A percentile compares a stretch with the other conserved stretches of the same genome.
Evolutionary conservation across 2,329 filamentous ascomycete genomes (phyloP).

Genomic region (Beauveria asiatica): DNA sequence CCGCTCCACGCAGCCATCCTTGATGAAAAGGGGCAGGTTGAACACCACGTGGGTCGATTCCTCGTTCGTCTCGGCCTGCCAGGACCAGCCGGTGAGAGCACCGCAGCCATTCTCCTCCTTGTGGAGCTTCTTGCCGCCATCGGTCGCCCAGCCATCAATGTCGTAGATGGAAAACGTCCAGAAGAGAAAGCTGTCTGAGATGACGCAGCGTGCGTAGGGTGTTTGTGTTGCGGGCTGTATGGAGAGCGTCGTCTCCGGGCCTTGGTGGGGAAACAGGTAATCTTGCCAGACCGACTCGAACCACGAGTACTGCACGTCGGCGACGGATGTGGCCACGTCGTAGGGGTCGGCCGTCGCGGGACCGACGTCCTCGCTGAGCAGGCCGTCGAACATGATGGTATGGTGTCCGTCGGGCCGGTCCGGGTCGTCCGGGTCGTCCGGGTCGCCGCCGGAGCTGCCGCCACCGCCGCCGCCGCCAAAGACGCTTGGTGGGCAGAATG

Average conservation of each 20-base stretch:
- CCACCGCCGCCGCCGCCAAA: neutral
- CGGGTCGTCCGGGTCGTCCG: slow-evolving; percentile 1
- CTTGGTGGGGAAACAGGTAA: neutral
- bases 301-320: neutral
- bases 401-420: neutral
- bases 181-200: neutral
- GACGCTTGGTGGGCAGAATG: slow-evolving; percentile 5
- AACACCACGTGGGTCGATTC: slow-evolving; percentile 13
- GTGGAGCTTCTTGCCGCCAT: slow-evolving; percentile 8
- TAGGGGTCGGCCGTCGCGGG: neutral
- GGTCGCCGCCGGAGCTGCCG: neutral
- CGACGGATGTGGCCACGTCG: neutral
- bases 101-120: slow-evolving; percentile 12
- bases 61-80: neutral
- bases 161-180: slow-evolving; percentile 9
- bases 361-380: neutral
- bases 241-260: neutral
- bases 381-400: neutral
- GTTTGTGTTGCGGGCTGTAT: neutral
- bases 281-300: neutral
- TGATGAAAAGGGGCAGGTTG: slow-evolving; percentile 18
- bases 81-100: slow-evolving; percentile 13
- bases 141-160: slow-evolving; percentile 7
- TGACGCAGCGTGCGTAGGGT: neutral
- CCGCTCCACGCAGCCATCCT: slow-evolving; percentile 20